A percentile compares a stretch with the other conserved stretches of the same genome.
Conservation (phyloP, 2,329 filamentous ascomycete species). For the Fusarium phyllophilum region DNA sequence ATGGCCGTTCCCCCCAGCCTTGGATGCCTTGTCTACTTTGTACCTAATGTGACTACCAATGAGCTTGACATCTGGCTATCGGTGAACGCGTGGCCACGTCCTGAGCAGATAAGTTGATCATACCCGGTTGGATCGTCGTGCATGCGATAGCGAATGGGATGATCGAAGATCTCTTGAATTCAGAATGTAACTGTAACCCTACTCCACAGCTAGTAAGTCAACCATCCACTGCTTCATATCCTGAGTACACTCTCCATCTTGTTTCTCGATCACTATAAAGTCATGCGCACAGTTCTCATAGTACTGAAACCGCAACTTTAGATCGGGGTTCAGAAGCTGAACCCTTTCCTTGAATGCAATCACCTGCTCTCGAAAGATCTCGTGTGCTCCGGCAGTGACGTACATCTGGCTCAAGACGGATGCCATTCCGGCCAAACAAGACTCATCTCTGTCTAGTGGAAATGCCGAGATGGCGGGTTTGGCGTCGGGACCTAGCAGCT, state of each 20-base stretch:
- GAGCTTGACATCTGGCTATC: background rate
- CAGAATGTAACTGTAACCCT: background rate
- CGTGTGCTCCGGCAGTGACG: background rate
- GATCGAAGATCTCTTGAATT: background rate
- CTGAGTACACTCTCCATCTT: background rate
- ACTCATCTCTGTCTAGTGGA: background rate
- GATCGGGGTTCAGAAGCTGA: background rate
- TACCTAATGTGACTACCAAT: background rate
- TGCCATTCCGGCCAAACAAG: background rate
- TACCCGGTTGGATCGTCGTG: background rate
- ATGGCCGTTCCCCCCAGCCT: fast-evolving
- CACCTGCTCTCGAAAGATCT: background rate
- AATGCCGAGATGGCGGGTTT: background rate
- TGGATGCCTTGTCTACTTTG: background rate
- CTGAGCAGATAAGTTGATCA: background rate
- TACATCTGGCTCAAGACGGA: background rate
- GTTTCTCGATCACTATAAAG: background rate
- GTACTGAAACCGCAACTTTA: background rate
- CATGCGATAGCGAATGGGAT: background rate
- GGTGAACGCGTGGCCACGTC: fast-evolving
- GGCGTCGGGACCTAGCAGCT: background rate
- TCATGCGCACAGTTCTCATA: background rate
- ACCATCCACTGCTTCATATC: background rate
- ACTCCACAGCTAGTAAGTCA: background rate
- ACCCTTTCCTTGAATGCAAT: background rate